phyloP scores from a whole-genome alignment of 805 yeast genomes.

The Candida boleticola region DNA sequence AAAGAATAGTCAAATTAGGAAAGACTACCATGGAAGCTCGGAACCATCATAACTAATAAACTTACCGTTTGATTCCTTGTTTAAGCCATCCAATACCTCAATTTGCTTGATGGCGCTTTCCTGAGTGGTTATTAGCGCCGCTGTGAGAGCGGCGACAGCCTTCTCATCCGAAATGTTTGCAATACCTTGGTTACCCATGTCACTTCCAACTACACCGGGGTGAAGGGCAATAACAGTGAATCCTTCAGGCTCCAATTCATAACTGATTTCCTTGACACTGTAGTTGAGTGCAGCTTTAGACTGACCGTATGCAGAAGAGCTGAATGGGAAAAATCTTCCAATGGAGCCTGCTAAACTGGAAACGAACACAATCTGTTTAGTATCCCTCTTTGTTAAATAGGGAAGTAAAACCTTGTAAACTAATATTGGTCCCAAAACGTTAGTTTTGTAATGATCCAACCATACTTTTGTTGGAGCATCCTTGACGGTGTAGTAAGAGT shows the following conservation, averaged over 20 bases:
- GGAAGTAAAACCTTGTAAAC: conserved; percentile 16
- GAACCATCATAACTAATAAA: conserved; percentile 13
- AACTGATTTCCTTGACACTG: conserved; percentile 19
- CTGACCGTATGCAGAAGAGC: conserved; percentile 29
- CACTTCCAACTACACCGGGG: conserved; percentile 21
- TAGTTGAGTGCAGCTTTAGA: conserved; percentile 38
- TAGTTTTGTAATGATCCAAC: conserved; percentile 15
- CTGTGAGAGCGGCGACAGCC: background rate
- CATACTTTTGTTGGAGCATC: conserved; percentile 17
- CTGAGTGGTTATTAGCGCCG: conserved; percentile 10
- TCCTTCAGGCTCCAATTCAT: conserved; percentile 20
- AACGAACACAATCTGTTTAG: conserved; percentile 23
- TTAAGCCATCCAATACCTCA: conserved; percentile 7
- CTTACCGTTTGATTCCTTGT: conserved; percentile 9
- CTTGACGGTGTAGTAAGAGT: conserved; percentile 13
- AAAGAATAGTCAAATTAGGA: too few relatives aligned
- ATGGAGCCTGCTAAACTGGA: conserved; percentile 24
- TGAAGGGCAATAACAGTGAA: conserved; percentile 23
- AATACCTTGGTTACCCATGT: conserved; percentile 18
- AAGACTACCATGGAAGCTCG: conserved; percentile 1
- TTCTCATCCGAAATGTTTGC: conserved; percentile 5
- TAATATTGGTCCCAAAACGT: conserved; percentile 21
- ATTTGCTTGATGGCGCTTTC: conserved; percentile 9
- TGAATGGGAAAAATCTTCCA: conserved; percentile 11
- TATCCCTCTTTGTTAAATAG: conserved; percentile 13